Conservation (phyloP, 805 yeast species). For the Yamadazyma philogaea region DNA sequence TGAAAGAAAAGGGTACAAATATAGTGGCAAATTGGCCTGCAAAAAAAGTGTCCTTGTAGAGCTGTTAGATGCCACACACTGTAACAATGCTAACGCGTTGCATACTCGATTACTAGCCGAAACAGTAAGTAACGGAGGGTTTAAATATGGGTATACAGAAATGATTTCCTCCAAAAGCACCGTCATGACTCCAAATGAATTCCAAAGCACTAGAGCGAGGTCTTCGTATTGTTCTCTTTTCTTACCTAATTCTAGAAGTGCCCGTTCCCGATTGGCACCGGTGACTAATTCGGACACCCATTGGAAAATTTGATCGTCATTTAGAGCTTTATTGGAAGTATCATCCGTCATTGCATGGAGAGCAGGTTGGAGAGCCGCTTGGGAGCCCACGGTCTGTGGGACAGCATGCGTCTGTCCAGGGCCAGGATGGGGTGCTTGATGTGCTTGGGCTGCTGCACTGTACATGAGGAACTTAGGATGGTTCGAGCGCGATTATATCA, state of each 20-base stretch:
- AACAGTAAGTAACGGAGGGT: constrained; percentile 82
- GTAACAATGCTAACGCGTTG: constrained; percentile 89
- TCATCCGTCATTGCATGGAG: not conserved
- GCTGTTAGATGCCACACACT: constrained; percentile 94
- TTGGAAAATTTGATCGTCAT: constrained; percentile 77
- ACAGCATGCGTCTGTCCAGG: not conserved
- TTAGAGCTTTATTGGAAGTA: constrained; percentile 22
- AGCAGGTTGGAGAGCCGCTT: not conserved
- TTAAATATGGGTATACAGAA: constrained; percentile 81
- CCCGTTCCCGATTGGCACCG: constrained; percentile 91
- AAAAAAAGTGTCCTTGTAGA: constrained; percentile 84
- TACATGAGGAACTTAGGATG: constrained; percentile 1
- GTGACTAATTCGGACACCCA: constrained; percentile 89
- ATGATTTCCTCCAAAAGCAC: constrained; percentile 85
- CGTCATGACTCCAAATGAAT: constrained; percentile 95
- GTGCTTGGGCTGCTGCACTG: constrained; percentile 7
- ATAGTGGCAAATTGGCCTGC: constrained; percentile 88
- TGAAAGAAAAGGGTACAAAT: constrained; percentile 88
- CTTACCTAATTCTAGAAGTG: constrained; percentile 86
- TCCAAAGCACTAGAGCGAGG: constrained; percentile 89
- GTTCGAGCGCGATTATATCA: not conserved
- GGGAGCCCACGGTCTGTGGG: not conserved
- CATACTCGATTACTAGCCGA: constrained; percentile 91
- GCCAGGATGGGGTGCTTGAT: not conserved
- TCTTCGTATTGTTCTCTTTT: constrained; percentile 94